A percentile compares a stretch with the other conserved stretches of the same genome.
Evolutionary conservation across 2,329 filamentous ascomycete genomes (phyloP).

Genomic region (Xylariaceae sp.): DNA sequence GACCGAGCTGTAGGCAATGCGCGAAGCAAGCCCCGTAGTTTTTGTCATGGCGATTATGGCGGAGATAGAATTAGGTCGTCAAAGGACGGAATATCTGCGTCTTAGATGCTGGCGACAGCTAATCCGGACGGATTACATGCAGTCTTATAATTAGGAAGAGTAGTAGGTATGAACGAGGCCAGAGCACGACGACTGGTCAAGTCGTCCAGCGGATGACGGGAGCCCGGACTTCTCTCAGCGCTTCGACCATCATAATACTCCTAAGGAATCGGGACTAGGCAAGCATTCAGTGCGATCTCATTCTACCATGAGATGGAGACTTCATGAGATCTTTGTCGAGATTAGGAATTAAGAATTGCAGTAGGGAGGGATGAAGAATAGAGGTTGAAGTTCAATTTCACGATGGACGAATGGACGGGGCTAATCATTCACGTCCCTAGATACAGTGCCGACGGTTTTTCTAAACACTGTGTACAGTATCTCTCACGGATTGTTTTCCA

Average conservation of each 20-base stretch:
- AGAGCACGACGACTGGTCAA: no score
- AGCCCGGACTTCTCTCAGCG: neutral
- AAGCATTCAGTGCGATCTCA: neutral
- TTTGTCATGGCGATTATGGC: slow-evolving; percentile 33
- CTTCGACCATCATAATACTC: no score
- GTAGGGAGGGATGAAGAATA: neutral
- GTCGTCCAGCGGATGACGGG: no score
- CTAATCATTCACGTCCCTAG: no score
- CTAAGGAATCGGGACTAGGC: neutral
- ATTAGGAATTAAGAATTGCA: neutral
- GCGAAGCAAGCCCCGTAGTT: slow-evolving; percentile 54
- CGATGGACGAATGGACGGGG: no score
- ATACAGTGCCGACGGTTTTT: no score
- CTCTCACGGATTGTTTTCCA: no score
- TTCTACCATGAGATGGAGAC: neutral
- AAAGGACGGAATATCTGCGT: neutral
- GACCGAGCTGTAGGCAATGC: slow-evolving; percentile 72
- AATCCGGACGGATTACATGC: no score
- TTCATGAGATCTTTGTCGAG: neutral
- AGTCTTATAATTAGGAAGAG: no score
- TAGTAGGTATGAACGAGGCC: no score
- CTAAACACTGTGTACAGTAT: no score
- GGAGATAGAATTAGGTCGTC: neutral
- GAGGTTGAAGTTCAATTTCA: no score
- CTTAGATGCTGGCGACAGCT: neutral